phyloP scores from a whole-genome alignment of 1,284 basidiomycete species.

The Cutaneotrichosporon curvatum region DNA sequence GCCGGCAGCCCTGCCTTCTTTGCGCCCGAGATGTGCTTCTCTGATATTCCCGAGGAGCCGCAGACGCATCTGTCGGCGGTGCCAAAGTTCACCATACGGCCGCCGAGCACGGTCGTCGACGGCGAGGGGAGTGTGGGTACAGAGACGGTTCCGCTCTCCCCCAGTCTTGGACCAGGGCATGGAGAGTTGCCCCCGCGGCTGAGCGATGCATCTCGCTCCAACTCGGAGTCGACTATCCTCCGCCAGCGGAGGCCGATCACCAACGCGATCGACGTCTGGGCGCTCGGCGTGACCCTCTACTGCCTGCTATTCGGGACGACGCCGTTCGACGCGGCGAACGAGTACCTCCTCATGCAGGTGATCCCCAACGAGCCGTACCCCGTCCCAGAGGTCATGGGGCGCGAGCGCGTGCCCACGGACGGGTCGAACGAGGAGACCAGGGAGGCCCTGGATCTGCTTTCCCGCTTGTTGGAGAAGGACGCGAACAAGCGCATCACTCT shows the following conservation, averaged over 20 bases:
- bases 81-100: slow-evolving; percentile 33
- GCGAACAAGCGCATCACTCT: slow-evolving; percentile 69
- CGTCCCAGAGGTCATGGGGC: slow-evolving; percentile 66
- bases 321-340: slow-evolving; percentile 62
- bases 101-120: slow-evolving; percentile 22
- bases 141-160: neutral
- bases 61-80: slow-evolving; percentile 9
- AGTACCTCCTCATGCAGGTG: slow-evolving; percentile 75
- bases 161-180: neutral
- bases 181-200: neutral
- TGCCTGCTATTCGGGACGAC: slow-evolving; percentile 82
- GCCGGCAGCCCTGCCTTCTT: slow-evolving; percentile 97
- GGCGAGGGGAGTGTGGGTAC: slow-evolving; percentile 2
- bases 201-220: slow-evolving; percentile 14
- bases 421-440: slow-evolving; percentile 45
- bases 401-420: slow-evolving; percentile 56
- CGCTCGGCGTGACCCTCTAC: slow-evolving; percentile 93
- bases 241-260: slow-evolving; percentile 64
- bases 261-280: slow-evolving; percentile 98
- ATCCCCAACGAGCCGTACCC: slow-evolving; percentile 75
- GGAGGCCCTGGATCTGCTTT: slow-evolving; percentile 65
- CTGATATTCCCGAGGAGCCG: slow-evolving; percentile 28
- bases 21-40: slow-evolving; percentile 84
- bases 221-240: slow-evolving; percentile 28
- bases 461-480: slow-evolving; percentile 76